Percentiles rank a stretch among this genome's conserved stretches.
Evolutionary conservation across 2,329 filamentous ascomycete genomes (phyloP).

Genomic region (Macroventuria anomochaeta): DNA sequence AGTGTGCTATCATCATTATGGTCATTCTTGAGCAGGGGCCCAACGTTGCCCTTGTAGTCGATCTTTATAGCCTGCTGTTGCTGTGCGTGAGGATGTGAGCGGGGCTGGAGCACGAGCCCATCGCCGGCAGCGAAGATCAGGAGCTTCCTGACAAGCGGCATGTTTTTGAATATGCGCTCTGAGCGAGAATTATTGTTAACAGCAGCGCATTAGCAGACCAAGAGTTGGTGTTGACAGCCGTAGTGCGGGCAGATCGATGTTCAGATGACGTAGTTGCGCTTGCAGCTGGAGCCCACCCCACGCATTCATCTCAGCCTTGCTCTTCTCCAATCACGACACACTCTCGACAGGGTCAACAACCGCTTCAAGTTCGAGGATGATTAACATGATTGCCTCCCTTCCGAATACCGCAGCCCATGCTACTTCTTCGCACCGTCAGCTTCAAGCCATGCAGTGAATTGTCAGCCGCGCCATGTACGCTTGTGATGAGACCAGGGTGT

Average conservation of each 20-base stretch:
- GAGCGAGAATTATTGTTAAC: not conserved
- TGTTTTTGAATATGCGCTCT: conserved; percentile 44
- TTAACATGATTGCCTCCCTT: not conserved
- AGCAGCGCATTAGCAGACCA: not conserved
- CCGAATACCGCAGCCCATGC: too few species aligned
- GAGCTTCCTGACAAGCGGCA: conserved; percentile 84
- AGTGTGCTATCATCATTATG: conserved; percentile 48
- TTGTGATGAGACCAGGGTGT: not conserved
- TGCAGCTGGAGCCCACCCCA: too few species aligned
- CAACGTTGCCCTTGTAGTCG: conserved; percentile 69
- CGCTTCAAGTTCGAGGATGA: too few species aligned
- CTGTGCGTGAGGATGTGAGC: conserved; percentile 61
- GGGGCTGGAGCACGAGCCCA: conserved; percentile 76
- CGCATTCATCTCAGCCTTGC: too few species aligned
- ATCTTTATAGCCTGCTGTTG: conserved; percentile 69
- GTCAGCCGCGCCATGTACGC: too few species aligned
- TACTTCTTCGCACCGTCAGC: too few species aligned
- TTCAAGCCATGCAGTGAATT: too few species aligned
- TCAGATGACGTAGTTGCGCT: conserved; percentile 1
- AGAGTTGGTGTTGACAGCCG: conserved; percentile 3
- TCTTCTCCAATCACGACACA: too few species aligned
- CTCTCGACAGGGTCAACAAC: too few species aligned
- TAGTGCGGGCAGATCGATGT: conserved; percentile 1
- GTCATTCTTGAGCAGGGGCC: conserved; percentile 52
- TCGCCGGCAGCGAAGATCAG: conserved; percentile 81